Percentiles rank a stretch among this genome's conserved stretches.
Evolutionary conservation across 2,329 filamentous ascomycete genomes (phyloP).

Genomic region (Botryotinia convoluta): DNA sequence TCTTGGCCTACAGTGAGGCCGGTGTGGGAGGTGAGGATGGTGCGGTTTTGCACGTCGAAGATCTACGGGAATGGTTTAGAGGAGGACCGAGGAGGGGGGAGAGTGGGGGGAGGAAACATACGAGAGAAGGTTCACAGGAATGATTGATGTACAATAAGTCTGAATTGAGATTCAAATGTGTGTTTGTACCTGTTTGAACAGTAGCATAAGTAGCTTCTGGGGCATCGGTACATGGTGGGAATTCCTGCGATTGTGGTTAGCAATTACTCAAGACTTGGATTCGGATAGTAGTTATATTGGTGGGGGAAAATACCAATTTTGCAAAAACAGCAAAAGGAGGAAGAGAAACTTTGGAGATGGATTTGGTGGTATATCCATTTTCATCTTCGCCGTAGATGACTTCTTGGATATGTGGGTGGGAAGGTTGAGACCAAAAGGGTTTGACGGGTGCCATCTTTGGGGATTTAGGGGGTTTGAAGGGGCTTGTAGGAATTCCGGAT

Average conservation of each 20-base stretch:
- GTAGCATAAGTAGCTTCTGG: constrained; percentile 60
- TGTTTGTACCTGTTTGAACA: constrained; percentile 56
- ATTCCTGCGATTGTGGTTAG: constrained; percentile 38
- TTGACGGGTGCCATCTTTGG: constrained; percentile 51
- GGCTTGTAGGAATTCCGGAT: no score
- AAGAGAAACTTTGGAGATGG: constrained; percentile 53
- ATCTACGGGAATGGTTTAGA: constrained; percentile 43
- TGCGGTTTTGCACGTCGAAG: constrained; percentile 57
- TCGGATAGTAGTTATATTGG: neutral
- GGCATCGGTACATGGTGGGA: constrained; percentile 59
- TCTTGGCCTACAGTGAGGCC: constrained; percentile 56
- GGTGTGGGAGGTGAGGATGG: constrained; percentile 56
- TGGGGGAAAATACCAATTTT: constrained; percentile 46
- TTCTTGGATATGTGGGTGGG: constrained; percentile 56
- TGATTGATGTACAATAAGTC: constrained; percentile 68
- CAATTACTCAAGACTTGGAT: neutral
- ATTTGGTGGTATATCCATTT: constrained; percentile 55
- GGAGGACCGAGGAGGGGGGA: no score
- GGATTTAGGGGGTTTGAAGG: neutral
- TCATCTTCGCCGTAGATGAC: constrained; percentile 51
- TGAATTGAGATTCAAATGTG: constrained; percentile 62
- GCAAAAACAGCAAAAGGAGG: constrained; percentile 64
- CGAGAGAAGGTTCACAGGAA: constrained; percentile 63
- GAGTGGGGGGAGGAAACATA: constrained; percentile 41
- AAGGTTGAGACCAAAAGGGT: constrained; percentile 59